A percentile compares a stretch with the other conserved stretches of the same genome.
These are phyloP conservation scores for Phytophthora nicotianae DNA, from an alignment of 352 stramenopile genomes.

Conservation along the genomic window DNA sequence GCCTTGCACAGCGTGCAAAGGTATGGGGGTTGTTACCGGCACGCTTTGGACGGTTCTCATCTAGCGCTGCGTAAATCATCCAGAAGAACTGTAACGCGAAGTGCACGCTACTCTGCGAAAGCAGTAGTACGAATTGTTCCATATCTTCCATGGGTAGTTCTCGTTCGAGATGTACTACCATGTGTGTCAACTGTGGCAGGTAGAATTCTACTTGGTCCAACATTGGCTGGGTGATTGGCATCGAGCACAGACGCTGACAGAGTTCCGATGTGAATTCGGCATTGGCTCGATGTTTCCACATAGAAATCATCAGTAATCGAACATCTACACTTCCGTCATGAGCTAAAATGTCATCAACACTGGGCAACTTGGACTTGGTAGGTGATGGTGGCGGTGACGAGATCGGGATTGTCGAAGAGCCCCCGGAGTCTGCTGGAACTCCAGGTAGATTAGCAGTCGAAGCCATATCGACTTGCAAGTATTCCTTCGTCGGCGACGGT, in stretches of 20 bases:
- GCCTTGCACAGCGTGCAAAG: constrained; percentile 70
- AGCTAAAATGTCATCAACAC: constrained; percentile 43
- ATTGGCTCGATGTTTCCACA: constrained; percentile 78
- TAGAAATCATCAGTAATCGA: constrained; percentile 68
- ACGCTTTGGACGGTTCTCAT: constrained; percentile 81
- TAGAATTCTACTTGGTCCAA: constrained; percentile 86
- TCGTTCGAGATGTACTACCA: constrained; percentile 83
- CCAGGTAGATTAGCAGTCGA: constrained; percentile 16
- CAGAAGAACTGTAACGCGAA: constrained; percentile 88
- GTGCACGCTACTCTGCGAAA: constrained; percentile 79
- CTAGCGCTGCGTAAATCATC: constrained; percentile 79
- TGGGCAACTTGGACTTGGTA: constrained; percentile 24
- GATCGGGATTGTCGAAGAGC: constrained; percentile 5
- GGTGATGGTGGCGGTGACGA: constrained; percentile 26
- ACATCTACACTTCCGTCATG: constrained; percentile 67
- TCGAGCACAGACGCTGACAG: constrained; percentile 58
- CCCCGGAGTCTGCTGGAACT: constrained; percentile 2
- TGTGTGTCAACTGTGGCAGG: constrained; percentile 80
- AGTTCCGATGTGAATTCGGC: constrained; percentile 62
- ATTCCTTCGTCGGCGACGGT: neutral
- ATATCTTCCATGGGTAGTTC: constrained; percentile 78
- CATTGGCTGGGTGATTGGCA: constrained; percentile 53
- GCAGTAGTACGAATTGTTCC: constrained; percentile 79
- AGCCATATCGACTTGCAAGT: constrained; percentile 12
- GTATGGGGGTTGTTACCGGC: constrained; percentile 62